Evolutionary conservation across 805 yeast species (phyloP).

Genomic region (Yarrowia phangngaensis): DNA sequence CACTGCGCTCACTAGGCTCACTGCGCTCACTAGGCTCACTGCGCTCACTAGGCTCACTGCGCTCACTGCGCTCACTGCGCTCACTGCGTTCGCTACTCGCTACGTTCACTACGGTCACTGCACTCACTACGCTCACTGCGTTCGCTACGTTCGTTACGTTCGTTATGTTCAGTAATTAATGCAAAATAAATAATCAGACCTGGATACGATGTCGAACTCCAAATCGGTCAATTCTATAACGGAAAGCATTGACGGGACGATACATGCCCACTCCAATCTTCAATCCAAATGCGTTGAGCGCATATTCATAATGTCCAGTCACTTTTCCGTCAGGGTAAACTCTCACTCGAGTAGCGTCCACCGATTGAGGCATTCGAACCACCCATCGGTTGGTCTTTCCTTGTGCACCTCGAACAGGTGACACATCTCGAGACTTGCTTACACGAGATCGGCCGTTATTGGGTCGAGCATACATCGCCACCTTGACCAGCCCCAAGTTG

Average conservation of each 20-base stretch:
- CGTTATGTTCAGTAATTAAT: too few relatives aligned
- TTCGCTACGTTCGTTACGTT: too few relatives aligned
- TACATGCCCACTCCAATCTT: constrained; percentile 17
- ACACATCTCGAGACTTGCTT: neutral
- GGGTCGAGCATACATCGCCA: constrained; percentile 1
- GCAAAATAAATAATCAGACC: too few relatives aligned
- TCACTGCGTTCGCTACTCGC: too few relatives aligned
- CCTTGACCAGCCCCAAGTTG: constrained; percentile 14
- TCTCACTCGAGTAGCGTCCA: constrained; percentile 3
- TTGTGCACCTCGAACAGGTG: too few relatives aligned
- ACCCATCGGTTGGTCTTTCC: constrained; percentile 4
- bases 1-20: too few relatives aligned
- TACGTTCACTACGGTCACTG: too few relatives aligned
- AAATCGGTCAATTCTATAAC: constrained; percentile 8
- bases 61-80: too few relatives aligned
- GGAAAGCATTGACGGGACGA: neutral
- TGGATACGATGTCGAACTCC: neutral
- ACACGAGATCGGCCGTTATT: neutral
- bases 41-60: too few relatives aligned
- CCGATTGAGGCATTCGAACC: constrained; percentile 10
- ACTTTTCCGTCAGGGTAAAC: constrained; percentile 17
- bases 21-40: too few relatives aligned
- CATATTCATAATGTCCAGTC: constrained; percentile 13
- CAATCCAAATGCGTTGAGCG: constrained; percentile 5
- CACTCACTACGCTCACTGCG: too few relatives aligned